phyloP scores from a whole-genome alignment of 495 filamentous ascomycete genomes.

The Clavariopsis aquatica region DNA sequence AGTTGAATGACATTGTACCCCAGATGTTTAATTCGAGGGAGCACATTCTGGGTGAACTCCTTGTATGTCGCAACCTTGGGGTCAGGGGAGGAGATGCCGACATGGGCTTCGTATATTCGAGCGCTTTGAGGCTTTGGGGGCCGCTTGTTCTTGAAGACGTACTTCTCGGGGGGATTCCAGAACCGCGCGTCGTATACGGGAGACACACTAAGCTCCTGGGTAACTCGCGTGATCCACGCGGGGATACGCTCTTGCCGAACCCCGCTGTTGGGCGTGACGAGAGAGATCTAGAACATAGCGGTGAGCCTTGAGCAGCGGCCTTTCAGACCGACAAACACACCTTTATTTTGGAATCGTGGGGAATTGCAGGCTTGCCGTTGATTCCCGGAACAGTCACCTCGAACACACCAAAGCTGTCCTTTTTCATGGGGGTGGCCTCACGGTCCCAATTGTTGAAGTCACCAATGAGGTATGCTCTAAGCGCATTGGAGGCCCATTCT shows the following conservation, averaged over 20 bases:
- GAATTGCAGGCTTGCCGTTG: slow-evolving; percentile 74
- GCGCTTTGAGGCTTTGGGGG: slow-evolving; percentile 83
- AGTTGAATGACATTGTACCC: slow-evolving; percentile 98
- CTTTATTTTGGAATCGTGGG: slow-evolving; percentile 94
- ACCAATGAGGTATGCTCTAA: slow-evolving; percentile 82
- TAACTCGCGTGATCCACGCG: slow-evolving; percentile 95
- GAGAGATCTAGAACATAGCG: slow-evolving; percentile 63
- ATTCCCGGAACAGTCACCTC: slow-evolving; percentile 75
- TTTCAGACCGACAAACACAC: slow-evolving; percentile 48
- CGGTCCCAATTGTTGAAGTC: slow-evolving; percentile 96
- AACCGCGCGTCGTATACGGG: slow-evolving; percentile 92
- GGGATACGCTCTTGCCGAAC: slow-evolving; percentile 80
- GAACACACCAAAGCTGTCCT: slow-evolving; percentile 84
- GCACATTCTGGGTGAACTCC: slow-evolving; percentile 89
- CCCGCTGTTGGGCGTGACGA: slow-evolving; percentile 75
- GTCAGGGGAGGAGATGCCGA: slow-evolving; percentile 94
- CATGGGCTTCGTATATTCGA: slow-evolving; percentile 95
- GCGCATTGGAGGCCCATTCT: slow-evolving; percentile 94
- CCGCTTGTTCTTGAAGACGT: slow-evolving; percentile 77
- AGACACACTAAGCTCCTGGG: slow-evolving; percentile 84
- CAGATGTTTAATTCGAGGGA: slow-evolving; percentile 84
- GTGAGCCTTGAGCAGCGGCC: slow-evolving; percentile 29
- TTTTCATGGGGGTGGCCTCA: slow-evolving; percentile 79
- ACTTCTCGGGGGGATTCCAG: slow-evolving; percentile 90
- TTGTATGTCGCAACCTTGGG: slow-evolving; percentile 88